Evolutionary conservation across 2,329 filamentous ascomycete genomes (phyloP).

Genomic region (Penicillium sp.): DNA sequence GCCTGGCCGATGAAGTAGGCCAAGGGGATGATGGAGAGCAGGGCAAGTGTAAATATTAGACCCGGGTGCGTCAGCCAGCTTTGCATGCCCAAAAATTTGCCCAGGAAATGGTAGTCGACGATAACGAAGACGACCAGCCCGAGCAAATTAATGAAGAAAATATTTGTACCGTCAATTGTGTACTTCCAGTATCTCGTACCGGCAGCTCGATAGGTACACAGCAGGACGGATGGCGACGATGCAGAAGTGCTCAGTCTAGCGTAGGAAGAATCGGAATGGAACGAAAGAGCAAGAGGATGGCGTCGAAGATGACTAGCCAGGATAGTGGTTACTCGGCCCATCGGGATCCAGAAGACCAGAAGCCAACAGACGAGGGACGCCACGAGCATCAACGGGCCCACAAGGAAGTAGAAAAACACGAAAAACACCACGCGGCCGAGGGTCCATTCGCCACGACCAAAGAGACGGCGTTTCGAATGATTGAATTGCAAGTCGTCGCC

Average conservation of each 20-base stretch:
- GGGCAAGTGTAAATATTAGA: slow-evolving; percentile 77
- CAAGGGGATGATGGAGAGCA: slow-evolving; percentile 91
- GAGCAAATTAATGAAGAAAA: slow-evolving; percentile 97
- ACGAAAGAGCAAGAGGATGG: slow-evolving; percentile 87
- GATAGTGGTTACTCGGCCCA: slow-evolving; percentile 91
- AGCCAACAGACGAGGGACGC: slow-evolving; percentile 93
- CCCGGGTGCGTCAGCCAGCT: slow-evolving; percentile 76
- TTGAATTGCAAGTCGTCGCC: slow-evolving; percentile 41
- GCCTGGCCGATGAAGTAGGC: slow-evolving; percentile 99
- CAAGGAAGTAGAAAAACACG: slow-evolving; percentile 88
- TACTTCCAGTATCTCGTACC: slow-evolving; percentile 99
- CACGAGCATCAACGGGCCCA: slow-evolving; percentile 80
- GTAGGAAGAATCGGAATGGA: slow-evolving; percentile 79
- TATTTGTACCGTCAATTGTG: slow-evolving; percentile 96
- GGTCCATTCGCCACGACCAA: slow-evolving; percentile 95
- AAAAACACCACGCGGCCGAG: slow-evolving; percentile 94
- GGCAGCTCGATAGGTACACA: slow-evolving; percentile 96
- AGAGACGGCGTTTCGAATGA: slow-evolving; percentile 75
- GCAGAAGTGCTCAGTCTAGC: slow-evolving; percentile 68
- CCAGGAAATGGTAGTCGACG: slow-evolving; percentile 82
- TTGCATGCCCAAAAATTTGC: slow-evolving; percentile 65
- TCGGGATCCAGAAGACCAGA: slow-evolving; percentile 94
- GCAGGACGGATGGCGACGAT: slow-evolving; percentile 77
- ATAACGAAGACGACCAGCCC: slow-evolving; percentile 92
- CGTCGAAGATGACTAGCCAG: slow-evolving; percentile 88